These are phyloP conservation scores for Arabidopsis suecica DNA, from an alignment of 345 rosid species.

Conservation along the genomic window DNA sequence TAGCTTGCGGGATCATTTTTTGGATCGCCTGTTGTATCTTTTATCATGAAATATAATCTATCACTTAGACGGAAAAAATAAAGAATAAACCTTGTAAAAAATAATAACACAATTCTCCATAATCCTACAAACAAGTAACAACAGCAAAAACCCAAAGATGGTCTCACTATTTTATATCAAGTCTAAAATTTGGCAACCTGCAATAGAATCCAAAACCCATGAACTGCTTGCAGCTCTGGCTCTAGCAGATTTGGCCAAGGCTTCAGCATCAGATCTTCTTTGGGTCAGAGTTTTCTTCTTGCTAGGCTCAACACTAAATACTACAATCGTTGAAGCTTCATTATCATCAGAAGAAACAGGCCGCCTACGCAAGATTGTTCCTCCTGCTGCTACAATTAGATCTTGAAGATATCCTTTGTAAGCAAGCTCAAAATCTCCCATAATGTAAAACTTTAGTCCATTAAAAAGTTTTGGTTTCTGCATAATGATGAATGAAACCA, in stretches of 20 bases:
- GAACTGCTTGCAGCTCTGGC: constrained; percentile 74
- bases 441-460: constrained; percentile 61
- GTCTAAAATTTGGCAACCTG: constrained; percentile 53
- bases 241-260: constrained; percentile 63
- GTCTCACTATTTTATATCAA: constrained; percentile 6
- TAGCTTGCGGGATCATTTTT: no score
- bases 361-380: constrained; percentile 67
- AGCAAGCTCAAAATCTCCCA: constrained; percentile 73
- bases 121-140: background rate
- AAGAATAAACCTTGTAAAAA: no score
- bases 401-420: constrained; percentile 85
- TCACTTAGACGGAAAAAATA: no score
- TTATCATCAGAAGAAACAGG: constrained; percentile 50
- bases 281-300: constrained; percentile 54
- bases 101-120: background rate
- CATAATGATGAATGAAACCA: constrained; percentile 31
- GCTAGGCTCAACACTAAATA: constrained; percentile 69
- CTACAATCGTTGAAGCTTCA: constrained; percentile 54
- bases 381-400: constrained; percentile 74
- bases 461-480: constrained; percentile 70
- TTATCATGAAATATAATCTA: no score
- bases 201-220: constrained; percentile 87
- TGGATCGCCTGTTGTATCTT: no score
- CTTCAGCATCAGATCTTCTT: constrained; percentile 64
- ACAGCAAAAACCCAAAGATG: background rate